Percentiles rank a stretch among this genome's conserved stretches.
Conservation (phyloP, 768 basidiomycete species). For the Russula foetens region DNA sequence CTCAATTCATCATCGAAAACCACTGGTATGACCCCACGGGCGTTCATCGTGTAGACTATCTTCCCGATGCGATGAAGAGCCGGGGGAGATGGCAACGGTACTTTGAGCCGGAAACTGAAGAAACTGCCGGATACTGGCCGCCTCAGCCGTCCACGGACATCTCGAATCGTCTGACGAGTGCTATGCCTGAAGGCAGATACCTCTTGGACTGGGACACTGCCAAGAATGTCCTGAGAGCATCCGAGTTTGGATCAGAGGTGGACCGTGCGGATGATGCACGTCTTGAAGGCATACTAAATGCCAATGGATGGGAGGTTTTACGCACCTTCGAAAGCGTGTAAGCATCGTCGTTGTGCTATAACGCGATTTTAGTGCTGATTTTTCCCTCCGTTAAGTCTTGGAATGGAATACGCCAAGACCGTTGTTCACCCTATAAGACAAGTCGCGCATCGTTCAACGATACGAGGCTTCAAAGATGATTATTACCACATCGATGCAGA, state of each 20-base stretch:
- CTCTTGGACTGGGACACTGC: conserved; percentile 5
- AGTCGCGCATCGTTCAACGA: conserved; percentile 28
- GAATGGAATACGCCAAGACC: conserved; percentile 38
- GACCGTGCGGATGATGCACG: conserved; percentile 25
- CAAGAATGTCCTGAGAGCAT: background rate
- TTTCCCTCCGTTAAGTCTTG: conserved; percentile 25
- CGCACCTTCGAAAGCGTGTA: conserved; percentile 36
- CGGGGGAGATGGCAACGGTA: conserved; percentile 28
- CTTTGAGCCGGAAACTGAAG: conserved; percentile 16
- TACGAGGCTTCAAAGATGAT: conserved; percentile 36
- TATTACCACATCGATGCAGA: conserved; percentile 29
- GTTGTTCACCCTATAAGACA: conserved; percentile 33
- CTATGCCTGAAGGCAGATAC: background rate
- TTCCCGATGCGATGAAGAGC: conserved; percentile 27
- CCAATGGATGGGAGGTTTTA: conserved; percentile 35
- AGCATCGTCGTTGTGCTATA: conserved; percentile 19
- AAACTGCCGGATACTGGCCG: conserved; percentile 12
- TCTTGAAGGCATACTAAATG: conserved; percentile 28
- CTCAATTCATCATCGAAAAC: conserved; percentile 32
- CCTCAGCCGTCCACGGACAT: background rate
- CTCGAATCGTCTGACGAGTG: background rate
- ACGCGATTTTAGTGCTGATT: background rate
- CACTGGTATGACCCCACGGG: conserved; percentile 33
- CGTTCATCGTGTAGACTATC: conserved; percentile 32
- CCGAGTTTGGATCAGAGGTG: background rate